Evolutionary conservation across 177 flowering plant genomes (phyloP).

Genomic region (Telopea speciosissima): DNA sequence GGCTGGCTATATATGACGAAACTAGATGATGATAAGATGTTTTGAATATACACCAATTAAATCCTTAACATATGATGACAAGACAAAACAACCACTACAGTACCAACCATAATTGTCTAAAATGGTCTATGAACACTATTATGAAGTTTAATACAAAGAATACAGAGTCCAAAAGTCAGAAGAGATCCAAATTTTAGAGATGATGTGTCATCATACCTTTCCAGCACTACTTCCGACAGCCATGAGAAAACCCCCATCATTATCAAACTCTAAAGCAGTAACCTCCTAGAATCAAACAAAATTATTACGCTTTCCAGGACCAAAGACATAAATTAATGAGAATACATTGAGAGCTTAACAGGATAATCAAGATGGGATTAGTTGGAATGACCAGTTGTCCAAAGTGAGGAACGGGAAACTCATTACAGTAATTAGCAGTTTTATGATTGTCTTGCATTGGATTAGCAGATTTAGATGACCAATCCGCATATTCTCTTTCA

Average conservation of each 20-base stretch:
- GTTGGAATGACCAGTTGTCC: background rate
- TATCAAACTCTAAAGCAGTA: conserved; percentile 81
- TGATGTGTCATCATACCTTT: conserved; percentile 44
- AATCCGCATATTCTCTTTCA: too few species aligned
- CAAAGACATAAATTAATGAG: background rate
- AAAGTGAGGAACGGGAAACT: background rate
- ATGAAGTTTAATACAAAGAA: conserved; percentile 2
- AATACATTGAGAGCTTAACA: background rate
- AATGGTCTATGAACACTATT: background rate
- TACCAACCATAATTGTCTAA: background rate
- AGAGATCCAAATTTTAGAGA: background rate
- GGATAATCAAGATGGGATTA: background rate
- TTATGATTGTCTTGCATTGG: too few species aligned
- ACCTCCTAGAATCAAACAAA: conserved; percentile 52
- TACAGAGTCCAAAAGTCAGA: background rate
- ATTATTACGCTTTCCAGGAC: conserved; percentile 4
- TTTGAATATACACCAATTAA: background rate
- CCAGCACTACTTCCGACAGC: conserved; percentile 90
- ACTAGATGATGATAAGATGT: background rate
- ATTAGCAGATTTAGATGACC: too few species aligned
- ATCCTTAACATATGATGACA: background rate
- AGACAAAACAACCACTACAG: background rate
- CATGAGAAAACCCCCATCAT: conserved; percentile 60
- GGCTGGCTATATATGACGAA: too few species aligned
- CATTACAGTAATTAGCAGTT: too few species aligned